Evolutionary conservation across 441 rosid species (phyloP).

Genomic region (Hypseocharis bilobata): DNA sequence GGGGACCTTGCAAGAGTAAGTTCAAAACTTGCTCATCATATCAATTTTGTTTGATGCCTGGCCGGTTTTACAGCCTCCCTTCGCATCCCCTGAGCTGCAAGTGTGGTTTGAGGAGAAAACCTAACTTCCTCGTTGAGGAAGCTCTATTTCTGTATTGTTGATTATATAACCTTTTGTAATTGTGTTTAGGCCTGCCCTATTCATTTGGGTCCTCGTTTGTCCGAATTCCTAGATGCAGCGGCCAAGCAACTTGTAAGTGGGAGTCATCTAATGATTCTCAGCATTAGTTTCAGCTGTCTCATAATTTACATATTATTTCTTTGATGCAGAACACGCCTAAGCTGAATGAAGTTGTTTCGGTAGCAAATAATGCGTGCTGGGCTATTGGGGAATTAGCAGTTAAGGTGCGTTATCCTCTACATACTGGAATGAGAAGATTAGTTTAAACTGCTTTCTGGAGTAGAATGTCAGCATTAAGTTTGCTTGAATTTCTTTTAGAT

Average conservation of each 20-base stretch:
- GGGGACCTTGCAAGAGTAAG: constrained; percentile 95
- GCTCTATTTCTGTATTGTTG: constrained; percentile 10
- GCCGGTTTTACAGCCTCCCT: neutral
- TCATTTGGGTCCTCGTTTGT: constrained; percentile 61
- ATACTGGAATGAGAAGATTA: no score
- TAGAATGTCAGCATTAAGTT: neutral
- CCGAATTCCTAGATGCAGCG: constrained; percentile 71
- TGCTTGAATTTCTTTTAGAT: neutral
- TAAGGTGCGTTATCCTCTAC: constrained; percentile 73
- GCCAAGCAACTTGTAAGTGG: constrained; percentile 82
- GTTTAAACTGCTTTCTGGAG: constrained; percentile 4
- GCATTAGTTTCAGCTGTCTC: constrained; percentile 9
- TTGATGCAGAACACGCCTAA: constrained; percentile 51
- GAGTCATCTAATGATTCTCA: constrained; percentile 13
- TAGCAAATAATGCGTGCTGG: constrained; percentile 98
- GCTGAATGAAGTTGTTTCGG: constrained; percentile 70
- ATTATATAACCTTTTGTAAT: constrained; percentile 9
- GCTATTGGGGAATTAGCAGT: constrained; percentile 95
- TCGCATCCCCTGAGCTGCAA: neutral
- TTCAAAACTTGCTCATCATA: constrained; percentile 9
- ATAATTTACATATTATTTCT: constrained; percentile 9
- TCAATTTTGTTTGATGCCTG: neutral
- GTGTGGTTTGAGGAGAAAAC: constrained; percentile 9
- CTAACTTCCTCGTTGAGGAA: neutral
- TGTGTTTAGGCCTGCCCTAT: constrained; percentile 58